Conservation (phyloP, 2,329 filamentous ascomycete genomes). For the Penicillium frequentans region DNA sequence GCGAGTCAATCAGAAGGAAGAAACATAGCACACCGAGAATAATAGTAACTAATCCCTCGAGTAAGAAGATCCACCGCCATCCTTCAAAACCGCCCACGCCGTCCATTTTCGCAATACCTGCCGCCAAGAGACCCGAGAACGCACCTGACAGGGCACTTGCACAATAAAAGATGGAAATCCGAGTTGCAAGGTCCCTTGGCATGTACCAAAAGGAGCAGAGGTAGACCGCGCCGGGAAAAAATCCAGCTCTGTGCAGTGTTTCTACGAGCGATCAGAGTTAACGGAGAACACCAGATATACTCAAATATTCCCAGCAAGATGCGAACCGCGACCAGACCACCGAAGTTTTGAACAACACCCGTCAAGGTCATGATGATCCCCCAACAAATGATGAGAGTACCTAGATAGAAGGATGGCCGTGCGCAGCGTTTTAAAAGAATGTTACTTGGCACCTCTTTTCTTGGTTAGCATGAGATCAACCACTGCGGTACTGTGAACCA, state of each 20-base stretch:
- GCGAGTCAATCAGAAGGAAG: constrained; percentile 45
- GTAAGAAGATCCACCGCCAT: constrained; percentile 52
- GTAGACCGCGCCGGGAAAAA: constrained; percentile 27
- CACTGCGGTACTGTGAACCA: not conserved
- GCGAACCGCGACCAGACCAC: constrained; percentile 8
- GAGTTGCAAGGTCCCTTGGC: constrained; percentile 17
- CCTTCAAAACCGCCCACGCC: constrained; percentile 45
- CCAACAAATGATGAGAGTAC: constrained; percentile 13
- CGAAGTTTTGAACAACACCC: constrained; percentile 17
- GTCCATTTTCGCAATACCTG: constrained; percentile 49
- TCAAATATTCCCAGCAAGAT: constrained; percentile 16
- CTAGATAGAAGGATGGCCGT: constrained; percentile 16
- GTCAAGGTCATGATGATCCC: constrained; percentile 18
- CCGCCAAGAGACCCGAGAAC: constrained; percentile 51
- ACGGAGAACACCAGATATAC: constrained; percentile 1
- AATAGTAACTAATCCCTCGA: constrained; percentile 48
- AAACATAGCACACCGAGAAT: constrained; percentile 41
- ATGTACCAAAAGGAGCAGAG: constrained; percentile 26
- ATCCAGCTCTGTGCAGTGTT: constrained; percentile 12
- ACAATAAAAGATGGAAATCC: constrained; percentile 25
- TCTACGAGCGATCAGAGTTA: too few relatives aligned
- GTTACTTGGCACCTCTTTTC: constrained; percentile 16
- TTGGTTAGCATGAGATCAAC: not conserved
- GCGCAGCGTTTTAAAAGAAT: constrained; percentile 16
- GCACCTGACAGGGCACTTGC: constrained; percentile 44